Percentiles rank a stretch among this genome's conserved stretches.
These are phyloP conservation scores for Botryotinia calthae DNA, from an alignment of 2,329 filamentous ascomycete species.

Conservation along the genomic window DNA sequence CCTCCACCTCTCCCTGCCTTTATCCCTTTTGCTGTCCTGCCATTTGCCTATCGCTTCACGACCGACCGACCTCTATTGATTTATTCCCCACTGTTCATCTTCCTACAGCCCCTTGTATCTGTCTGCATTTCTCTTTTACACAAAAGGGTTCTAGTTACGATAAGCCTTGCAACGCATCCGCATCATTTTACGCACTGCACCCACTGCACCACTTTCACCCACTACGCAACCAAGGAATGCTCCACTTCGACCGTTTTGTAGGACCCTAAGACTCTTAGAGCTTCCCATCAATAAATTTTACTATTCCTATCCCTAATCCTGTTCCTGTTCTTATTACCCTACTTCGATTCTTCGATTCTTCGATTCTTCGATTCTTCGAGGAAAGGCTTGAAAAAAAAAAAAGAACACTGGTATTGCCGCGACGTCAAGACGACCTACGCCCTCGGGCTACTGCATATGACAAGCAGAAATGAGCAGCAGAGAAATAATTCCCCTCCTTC, in stretches of 20 bases:
- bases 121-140: neutral
- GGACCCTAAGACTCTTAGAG: constrained; percentile 5
- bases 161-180: constrained; percentile 21
- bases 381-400: neutral
- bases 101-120: constrained; percentile 1
- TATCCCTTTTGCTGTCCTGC: neutral
- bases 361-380: constrained; percentile 12
- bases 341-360: constrained; percentile 12
- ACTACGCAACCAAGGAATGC: constrained; percentile 8
- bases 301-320: neutral
- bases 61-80: neutral
- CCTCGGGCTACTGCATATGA: constrained; percentile 22
- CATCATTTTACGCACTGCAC: constrained; percentile 6
- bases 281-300: constrained; percentile 6
- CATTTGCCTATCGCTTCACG: constrained; percentile 15
- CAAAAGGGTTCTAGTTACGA: neutral
- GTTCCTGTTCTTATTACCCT: neutral
- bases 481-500: constrained; percentile 36
- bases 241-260: constrained; percentile 19
- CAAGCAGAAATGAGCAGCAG: constrained; percentile 38
- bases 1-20: too few relatives aligned
- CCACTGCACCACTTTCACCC: neutral
- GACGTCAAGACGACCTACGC: constrained; percentile 15
- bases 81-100: constrained; percentile 1
- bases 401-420: neutral